Percentiles rank a stretch among this genome's conserved stretches.
Conservation (phyloP, 1,284 basidiomycete species). For the Hypsizygus ulmarius region DNA sequence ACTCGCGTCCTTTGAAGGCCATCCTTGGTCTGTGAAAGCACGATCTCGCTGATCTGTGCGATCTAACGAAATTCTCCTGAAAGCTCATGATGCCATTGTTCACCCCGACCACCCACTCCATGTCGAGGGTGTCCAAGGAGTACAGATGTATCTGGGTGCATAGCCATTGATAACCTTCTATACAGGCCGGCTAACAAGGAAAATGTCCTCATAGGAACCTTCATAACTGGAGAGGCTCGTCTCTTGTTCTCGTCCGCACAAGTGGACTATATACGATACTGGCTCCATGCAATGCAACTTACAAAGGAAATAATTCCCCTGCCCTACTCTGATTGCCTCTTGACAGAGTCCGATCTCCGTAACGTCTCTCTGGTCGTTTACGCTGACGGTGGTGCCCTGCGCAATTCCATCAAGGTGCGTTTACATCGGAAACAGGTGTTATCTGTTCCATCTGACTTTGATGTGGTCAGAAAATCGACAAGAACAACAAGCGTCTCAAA, state of each 20-base stretch:
- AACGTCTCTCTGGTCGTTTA: slow-evolving; percentile 59
- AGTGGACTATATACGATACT: slow-evolving; percentile 83
- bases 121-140: slow-evolving; percentile 55
- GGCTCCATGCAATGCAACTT: slow-evolving; percentile 72
- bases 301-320: slow-evolving; percentile 63
- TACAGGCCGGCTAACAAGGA: not conserved
- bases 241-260: slow-evolving; percentile 80
- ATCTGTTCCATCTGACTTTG: not conserved
- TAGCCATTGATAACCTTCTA: not conserved
- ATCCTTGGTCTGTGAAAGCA: slow-evolving; percentile 43
- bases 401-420: slow-evolving; percentile 52
- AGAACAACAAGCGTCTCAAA: slow-evolving; percentile 74
- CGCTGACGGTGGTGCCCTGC: slow-evolving; percentile 50
- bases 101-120: slow-evolving; percentile 74
- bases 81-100: slow-evolving; percentile 60
- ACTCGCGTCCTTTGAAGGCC: slow-evolving; percentile 65
- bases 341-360: slow-evolving; percentile 52
- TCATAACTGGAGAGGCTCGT: slow-evolving; percentile 63
- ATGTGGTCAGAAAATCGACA: slow-evolving; percentile 58
- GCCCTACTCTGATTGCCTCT: slow-evolving; percentile 70
- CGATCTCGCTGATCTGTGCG: slow-evolving; percentile 1
- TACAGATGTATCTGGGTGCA: slow-evolving; percentile 71
- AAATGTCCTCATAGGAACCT: slow-evolving; percentile 43
- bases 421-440: not conserved
- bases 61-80: not conserved